Conservation (phyloP, 305 asterid genomes). For the Solanum hybrid region DNA sequence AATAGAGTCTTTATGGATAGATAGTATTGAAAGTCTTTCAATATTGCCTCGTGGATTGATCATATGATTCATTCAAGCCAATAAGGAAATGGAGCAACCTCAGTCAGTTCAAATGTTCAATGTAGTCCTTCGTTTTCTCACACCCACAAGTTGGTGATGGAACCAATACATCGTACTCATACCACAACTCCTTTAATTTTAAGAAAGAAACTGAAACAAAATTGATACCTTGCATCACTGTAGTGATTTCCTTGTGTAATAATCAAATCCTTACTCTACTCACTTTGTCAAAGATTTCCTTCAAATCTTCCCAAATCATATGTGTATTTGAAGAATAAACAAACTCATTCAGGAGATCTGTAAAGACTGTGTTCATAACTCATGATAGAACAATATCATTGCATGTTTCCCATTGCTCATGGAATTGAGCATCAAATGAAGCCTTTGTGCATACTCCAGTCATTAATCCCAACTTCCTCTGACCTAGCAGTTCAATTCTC, state of each 20-base stretch:
- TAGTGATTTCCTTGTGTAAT: neutral
- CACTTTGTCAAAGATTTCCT: neutral
- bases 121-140: neutral
- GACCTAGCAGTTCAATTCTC: too few relatives aligned
- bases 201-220: neutral
- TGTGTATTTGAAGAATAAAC: neutral
- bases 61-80: neutral
- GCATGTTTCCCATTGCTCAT: neutral
- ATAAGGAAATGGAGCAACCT: neutral
- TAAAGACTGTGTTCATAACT: neutral
- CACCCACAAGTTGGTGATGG: neutral
- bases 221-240: neutral
- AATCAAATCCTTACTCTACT: neutral
- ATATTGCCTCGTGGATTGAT: neutral
- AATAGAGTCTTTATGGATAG: too few relatives aligned
- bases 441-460: neutral
- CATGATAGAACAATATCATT: too few relatives aligned
- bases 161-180: neutral
- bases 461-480: too few relatives aligned
- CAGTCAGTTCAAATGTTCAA: neutral
- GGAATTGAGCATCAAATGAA: too few relatives aligned
- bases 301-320: neutral
- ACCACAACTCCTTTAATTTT: neutral
- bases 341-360: neutral
- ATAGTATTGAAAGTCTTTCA: too few relatives aligned